phyloP scores from a whole-genome alignment of 495 filamentous ascomycete species.

The Aspergillus heteromorphus region DNA sequence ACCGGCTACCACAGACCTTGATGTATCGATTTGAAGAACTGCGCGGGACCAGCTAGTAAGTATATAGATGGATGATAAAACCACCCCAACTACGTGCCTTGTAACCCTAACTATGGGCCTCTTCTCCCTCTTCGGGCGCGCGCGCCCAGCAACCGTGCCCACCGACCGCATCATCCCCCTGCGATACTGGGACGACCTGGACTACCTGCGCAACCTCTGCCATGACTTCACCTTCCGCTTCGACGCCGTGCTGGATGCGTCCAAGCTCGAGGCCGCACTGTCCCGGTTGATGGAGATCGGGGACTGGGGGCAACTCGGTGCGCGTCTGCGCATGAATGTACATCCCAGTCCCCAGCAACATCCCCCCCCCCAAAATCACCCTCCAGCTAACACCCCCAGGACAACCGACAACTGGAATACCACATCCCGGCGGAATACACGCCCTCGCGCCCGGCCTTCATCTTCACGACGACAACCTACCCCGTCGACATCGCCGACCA shows the following conservation, averaged over 20 bases:
- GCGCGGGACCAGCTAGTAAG: too few species aligned
- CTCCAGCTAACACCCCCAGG: conserved; percentile 4
- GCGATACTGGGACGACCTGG: conserved; percentile 7
- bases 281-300: conserved; percentile 12
- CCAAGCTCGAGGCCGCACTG: conserved; percentile 33
- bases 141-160: conserved; percentile 5
- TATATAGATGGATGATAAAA: too few species aligned
- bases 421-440: conserved; percentile 37
- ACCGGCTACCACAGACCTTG: too few species aligned
- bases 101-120: too few species aligned
- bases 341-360: too few species aligned
- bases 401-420: conserved; percentile 31
- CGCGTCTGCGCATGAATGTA: not conserved
- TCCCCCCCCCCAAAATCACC: not conserved
- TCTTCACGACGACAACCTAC: conserved; percentile 25
- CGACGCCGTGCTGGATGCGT: conserved; percentile 43
- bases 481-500: conserved; percentile 22
- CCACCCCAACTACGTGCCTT: too few species aligned
- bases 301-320: not conserved
- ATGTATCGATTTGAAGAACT: too few species aligned
- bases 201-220: conserved; percentile 7
- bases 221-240: conserved; percentile 28
- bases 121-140: not conserved
- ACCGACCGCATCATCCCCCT: conserved; percentile 8
- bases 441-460: conserved; percentile 24